A percentile compares a stretch with the other conserved stretches of the same genome.
Conservation (phyloP, 331 rosid species). For the Arachis monticola region DNA sequence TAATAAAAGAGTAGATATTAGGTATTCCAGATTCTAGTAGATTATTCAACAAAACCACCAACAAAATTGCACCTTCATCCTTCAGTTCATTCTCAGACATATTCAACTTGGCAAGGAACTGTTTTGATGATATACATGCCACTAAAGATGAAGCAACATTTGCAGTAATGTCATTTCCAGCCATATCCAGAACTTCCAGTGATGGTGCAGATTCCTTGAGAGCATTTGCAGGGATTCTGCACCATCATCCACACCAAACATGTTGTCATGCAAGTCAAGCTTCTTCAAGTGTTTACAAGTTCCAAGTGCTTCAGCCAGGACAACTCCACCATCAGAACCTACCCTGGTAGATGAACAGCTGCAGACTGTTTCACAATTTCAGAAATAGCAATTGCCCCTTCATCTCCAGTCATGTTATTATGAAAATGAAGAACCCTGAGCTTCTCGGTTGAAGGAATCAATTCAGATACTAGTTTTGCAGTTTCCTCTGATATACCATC, state of each 20-base stretch:
- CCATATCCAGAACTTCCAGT: constrained; percentile 75
- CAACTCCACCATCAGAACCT: constrained; percentile 80
- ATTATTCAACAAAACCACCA: constrained; percentile 18
- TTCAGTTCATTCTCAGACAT: constrained; percentile 84
- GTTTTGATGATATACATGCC: constrained; percentile 69
- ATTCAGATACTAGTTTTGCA: constrained; percentile 80
- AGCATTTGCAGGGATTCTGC: constrained; percentile 66
- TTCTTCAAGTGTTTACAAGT: constrained; percentile 69
- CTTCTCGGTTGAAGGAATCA: constrained; percentile 84
- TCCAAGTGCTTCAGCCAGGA: constrained; percentile 79
- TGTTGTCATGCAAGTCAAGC: constrained; percentile 89
- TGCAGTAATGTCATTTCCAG: constrained; percentile 83
- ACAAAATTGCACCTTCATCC: constrained; percentile 76
- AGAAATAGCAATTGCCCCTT: constrained; percentile 80
- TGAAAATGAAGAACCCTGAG: constrained; percentile 88
- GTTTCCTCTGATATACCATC: constrained; percentile 97
- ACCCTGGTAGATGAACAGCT: constrained; percentile 93
- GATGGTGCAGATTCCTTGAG: constrained; percentile 80
- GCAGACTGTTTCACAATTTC: constrained; percentile 67
- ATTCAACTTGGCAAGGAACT: constrained; percentile 63
- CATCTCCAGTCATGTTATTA: constrained; percentile 96
- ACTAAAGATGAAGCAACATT: constrained; percentile 69
- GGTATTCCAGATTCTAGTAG: not conserved
- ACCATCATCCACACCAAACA: constrained; percentile 91
- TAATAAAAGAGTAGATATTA: not conserved